Evolutionary conservation across 2,329 filamentous ascomycete species (phyloP).

Genomic region (Penicillium corylophilum): DNA sequence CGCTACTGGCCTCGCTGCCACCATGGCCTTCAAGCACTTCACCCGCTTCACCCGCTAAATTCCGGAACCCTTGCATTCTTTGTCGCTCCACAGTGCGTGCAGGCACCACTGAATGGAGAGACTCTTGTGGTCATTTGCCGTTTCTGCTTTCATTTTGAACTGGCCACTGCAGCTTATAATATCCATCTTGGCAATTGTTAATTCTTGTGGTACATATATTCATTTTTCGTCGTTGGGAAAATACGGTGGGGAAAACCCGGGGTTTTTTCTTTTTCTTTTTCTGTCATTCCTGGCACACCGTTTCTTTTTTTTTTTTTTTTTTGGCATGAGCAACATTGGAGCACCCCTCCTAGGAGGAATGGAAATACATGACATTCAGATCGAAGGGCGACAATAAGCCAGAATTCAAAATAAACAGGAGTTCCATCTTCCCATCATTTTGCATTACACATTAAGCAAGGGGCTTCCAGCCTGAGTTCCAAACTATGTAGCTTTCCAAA

Average conservation of each 20-base stretch:
- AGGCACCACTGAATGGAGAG: conserved; percentile 19
- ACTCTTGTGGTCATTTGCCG: neutral
- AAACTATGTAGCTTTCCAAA: neutral
- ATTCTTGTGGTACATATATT: conserved; percentile 10
- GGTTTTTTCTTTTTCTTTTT: conserved; percentile 1
- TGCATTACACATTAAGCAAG: conserved; percentile 3
- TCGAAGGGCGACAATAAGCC: neutral
- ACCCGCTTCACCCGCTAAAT: conserved; percentile 19
- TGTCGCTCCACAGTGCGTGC: conserved; percentile 19
- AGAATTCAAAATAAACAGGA: neutral
- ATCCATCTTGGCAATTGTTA: conserved; percentile 6
- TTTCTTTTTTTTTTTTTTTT: neutral
- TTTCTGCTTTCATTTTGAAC: conserved; percentile 1
- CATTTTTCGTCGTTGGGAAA: neutral
- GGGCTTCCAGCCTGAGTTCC: neutral
- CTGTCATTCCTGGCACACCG: conserved; percentile 3
- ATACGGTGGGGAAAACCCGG: neutral
- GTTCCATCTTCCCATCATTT: conserved; percentile 2
- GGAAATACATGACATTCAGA: neutral
- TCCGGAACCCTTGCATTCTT: neutral
- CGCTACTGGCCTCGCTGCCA: conserved; percentile 44
- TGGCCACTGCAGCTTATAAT: conserved; percentile 14
- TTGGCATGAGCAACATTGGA: neutral
- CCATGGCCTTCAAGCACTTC: conserved; percentile 43
- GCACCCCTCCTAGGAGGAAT: neutral